These are phyloP conservation scores for Alternaria arborescens DNA, from an alignment of 2,329 filamentous ascomycete genomes.

Conservation along the genomic window DNA sequence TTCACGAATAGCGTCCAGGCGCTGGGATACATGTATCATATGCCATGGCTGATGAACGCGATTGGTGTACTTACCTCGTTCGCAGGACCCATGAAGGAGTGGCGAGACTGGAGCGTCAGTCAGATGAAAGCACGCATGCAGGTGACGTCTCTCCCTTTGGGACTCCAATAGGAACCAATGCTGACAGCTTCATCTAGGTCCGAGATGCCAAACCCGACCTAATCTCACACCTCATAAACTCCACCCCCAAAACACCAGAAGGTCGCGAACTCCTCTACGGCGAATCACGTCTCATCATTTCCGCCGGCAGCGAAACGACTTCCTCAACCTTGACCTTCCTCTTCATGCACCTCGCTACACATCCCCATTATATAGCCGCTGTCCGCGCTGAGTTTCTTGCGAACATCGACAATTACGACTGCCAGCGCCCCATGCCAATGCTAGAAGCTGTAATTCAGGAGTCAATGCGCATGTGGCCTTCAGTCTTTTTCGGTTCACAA, in stretches of 20 bases:
- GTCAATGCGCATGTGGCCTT: conserved; percentile 39
- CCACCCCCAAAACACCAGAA: conserved; percentile 21
- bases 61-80: conserved; percentile 28
- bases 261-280: conserved; percentile 35
- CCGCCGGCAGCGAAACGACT: conserved; percentile 57
- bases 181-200: conserved; percentile 14
- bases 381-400: conserved; percentile 32
- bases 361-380: conserved; percentile 26
- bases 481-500: conserved; percentile 36
- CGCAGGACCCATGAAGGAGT: conserved; percentile 37
- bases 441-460: conserved; percentile 39
- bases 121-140: conserved; percentile 35
- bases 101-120: conserved; percentile 35
- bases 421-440: conserved; percentile 21
- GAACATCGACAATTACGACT: conserved; percentile 16
- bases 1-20: conserved; percentile 39
- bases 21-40: conserved; percentile 36
- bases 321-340: conserved; percentile 62
- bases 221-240: conserved; percentile 33
- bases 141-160: conserved; percentile 9
- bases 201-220: conserved; percentile 32
- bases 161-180: background rate
- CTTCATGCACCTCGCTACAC: conserved; percentile 48
- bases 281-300: conserved; percentile 44
- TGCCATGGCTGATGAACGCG: conserved; percentile 42